phyloP scores from a whole-genome alignment of 2,329 filamentous ascomycete species.

The Hymenoscyphus occultus region DNA sequence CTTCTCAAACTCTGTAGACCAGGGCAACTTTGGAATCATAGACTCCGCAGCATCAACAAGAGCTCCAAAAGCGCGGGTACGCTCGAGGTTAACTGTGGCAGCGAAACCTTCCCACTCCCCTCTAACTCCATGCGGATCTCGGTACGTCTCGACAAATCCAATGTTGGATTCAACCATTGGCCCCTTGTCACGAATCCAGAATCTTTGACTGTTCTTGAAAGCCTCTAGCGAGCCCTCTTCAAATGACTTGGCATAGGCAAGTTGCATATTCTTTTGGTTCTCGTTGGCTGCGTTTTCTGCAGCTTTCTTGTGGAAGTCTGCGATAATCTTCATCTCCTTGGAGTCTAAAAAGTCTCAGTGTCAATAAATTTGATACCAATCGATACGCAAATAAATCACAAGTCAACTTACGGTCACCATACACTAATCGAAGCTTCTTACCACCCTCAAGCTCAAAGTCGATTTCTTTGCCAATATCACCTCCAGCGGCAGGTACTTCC shows the following conservation, averaged over 20 bases:
- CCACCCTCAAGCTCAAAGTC: slow-evolving; percentile 60
- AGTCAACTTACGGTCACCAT: slow-evolving; percentile 55
- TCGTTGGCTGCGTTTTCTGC: slow-evolving; percentile 69
- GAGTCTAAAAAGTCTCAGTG: slow-evolving; percentile 40
- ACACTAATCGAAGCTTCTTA: slow-evolving; percentile 63
- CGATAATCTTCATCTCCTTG: slow-evolving; percentile 67
- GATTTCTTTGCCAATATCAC: slow-evolving; percentile 66
- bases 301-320: slow-evolving; percentile 65
- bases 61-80: slow-evolving; percentile 81
- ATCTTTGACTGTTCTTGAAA: slow-evolving; percentile 77
- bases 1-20: slow-evolving; percentile 88
- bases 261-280: slow-evolving; percentile 69
- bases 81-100: slow-evolving; percentile 83
- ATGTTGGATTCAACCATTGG: slow-evolving; percentile 76
- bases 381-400: not conserved
- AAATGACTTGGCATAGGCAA: slow-evolving; percentile 73
- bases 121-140: slow-evolving; percentile 76
- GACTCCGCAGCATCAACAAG: slow-evolving; percentile 77
- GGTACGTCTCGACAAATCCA: slow-evolving; percentile 82
- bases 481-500: slow-evolving; percentile 56
- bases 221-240: slow-evolving; percentile 69
- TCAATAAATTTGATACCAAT: not conserved
- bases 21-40: slow-evolving; percentile 87
- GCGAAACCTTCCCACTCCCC: slow-evolving; percentile 84
- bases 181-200: slow-evolving; percentile 80